Evolutionary conservation across 805 yeast genomes (phyloP).

Genomic region (Saturnispora quitensis): DNA sequence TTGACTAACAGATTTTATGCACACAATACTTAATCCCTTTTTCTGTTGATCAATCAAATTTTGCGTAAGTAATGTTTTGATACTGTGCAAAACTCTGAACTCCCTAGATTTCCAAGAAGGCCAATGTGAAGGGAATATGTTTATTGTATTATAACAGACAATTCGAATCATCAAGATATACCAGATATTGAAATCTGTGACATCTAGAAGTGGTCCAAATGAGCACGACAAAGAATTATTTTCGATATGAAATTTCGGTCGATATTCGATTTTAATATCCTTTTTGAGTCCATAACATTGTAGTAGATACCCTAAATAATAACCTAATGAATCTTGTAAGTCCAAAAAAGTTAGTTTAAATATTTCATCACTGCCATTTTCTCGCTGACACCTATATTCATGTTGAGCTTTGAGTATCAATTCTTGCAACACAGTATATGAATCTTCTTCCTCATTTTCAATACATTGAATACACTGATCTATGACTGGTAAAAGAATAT

Average conservation of each 20-base stretch:
- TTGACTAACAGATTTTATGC: not conserved
- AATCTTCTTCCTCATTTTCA: not conserved
- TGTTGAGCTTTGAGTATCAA: not conserved
- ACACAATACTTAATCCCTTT: not conserved
- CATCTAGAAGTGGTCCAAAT: not conserved
- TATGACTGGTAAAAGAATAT: not conserved
- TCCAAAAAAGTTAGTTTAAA: not conserved
- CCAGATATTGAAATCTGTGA: not conserved
- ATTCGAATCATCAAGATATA: not conserved
- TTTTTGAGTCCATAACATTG: slow-evolving; percentile 2
- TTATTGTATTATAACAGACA: not conserved
- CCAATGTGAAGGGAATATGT: slow-evolving; percentile 1
- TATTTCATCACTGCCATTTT: not conserved
- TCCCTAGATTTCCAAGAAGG: slow-evolving; percentile 6
- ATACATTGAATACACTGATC: not conserved
- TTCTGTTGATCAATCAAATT: not conserved
- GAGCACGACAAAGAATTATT: not conserved
- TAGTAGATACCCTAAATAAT: not conserved
- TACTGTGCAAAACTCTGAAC: slow-evolving; percentile 5
- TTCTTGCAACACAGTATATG: not conserved
- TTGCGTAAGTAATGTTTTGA: not conserved
- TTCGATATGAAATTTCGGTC: not conserved
- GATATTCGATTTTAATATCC: not conserved
- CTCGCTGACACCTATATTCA: not conserved
- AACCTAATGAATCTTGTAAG: slow-evolving; percentile 1